Base-by-base conservation (phyloP, 2,329 filamentous ascomycete species). In the Pseudogymnoascus sp. region DNA sequence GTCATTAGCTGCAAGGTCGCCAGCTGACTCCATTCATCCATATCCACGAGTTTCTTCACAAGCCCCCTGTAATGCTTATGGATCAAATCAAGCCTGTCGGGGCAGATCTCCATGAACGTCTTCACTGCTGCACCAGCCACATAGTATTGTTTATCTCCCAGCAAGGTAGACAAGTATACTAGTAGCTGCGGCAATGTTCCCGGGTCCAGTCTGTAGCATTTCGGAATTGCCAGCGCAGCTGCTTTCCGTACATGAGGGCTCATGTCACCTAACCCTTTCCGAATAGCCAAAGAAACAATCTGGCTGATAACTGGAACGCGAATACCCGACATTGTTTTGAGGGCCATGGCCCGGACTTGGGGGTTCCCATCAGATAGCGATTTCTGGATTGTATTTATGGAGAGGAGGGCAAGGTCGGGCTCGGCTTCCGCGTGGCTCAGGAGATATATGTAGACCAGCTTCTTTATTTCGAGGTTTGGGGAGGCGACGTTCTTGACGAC, bases 301-400 rank as follows among this genome's bases (percentile, higher is more conserved):
- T 97, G 94, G 69, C 90, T 96, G 74, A 99, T 99, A 59, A 97
- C 92, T 0, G 94, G 93, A 1, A 99, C 93, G n/a, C 89, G 84
- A 65, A 99, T 97, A 11, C 91, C 91, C 0, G 92, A 95, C 93
- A 99, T 99, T 66, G 94, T 96, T 65, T 92, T 90, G 64, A 99
- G 80, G 0, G 94, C 94, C 69, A 99, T 87, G 20, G 93, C 91
- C 66, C 94, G 87, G 18, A 97, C 86, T 71, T 96, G 89, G 1
- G 94, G 90, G 72, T 92, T 97, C 62, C 87, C 81, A 75, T 99
- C 94, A 22, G 91, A 96, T 62, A 99, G 83, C 8, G 93, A 96
- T 75, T 97, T 97, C 72, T 99, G 94, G 68, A 99, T 97, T 6
- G 94, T 96, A 76, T 99, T 99, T 82, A 99, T 97, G 62, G 92